These are phyloP conservation scores for Amphirosellinia nigrospora DNA, from an alignment of 495 filamentous ascomycete species.

Conservation along the genomic window DNA sequence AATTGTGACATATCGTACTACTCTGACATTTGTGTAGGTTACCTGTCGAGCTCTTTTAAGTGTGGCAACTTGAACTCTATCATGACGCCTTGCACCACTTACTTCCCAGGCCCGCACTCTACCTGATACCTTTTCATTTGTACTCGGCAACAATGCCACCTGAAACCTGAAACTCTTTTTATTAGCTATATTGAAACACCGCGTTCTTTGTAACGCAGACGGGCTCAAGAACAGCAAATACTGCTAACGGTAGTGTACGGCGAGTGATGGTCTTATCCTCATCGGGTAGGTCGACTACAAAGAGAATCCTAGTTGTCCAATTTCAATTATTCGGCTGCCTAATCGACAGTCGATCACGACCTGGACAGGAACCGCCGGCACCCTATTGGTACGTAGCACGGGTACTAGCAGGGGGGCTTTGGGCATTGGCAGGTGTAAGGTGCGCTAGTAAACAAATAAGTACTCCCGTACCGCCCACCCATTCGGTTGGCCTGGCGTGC, in stretches of 20 bases:
- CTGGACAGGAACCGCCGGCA: not conserved
- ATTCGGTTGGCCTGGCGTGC: not conserved
- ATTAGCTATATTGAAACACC: not conserved
- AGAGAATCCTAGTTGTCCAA: constrained; percentile 10
- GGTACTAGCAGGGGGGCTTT: not conserved
- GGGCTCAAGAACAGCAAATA: not conserved
- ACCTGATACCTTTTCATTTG: not conserved
- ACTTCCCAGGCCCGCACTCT: not conserved
- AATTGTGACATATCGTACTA: not conserved
- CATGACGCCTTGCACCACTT: not conserved
- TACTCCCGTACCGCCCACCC: constrained; percentile 2
- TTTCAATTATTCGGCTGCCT: constrained; percentile 22
- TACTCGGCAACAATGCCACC: not conserved
- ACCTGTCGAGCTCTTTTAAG: not conserved
- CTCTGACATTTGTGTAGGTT: not conserved
- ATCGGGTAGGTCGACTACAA: constrained; percentile 14
- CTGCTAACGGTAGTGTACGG: not conserved
- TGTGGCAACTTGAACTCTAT: not conserved
- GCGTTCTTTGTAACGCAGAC: not conserved
- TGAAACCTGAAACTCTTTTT: not conserved
- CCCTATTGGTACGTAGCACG: constrained; percentile 1
- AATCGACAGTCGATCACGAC: not conserved
- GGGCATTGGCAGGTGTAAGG: not conserved
- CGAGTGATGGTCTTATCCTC: constrained; percentile 1
- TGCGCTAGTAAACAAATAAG: not conserved